Base-by-base conservation (phyloP, 345 rosid genomes). In the Arabis hirsuta region DNA sequence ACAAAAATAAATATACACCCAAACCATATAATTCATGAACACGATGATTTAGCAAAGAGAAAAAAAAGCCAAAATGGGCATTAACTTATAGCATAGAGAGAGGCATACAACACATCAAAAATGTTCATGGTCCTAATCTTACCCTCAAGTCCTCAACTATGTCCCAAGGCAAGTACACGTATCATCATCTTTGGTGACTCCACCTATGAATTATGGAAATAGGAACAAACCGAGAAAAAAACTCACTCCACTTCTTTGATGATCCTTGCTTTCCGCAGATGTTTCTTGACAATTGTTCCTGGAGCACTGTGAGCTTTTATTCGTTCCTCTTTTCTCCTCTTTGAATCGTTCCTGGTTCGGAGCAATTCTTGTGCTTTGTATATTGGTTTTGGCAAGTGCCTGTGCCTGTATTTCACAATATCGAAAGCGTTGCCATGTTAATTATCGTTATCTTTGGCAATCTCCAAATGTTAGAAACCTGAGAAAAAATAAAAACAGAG, bases 231-330 rank as follows among this genome's bases (percentile, higher is more conserved):
- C 6, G 24, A 39, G 16, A 46, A 22, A 42, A 58, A 54, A 54
- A 64, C 50, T 87, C 80, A 96, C 71, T 92, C 95, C 50, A 86
- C 77, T 81, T 90, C 97, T 76, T 83, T 84, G 69, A 92, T 82
- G 82, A 92, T 87, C 76, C 88, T 92, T 61, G 86, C 83, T 77
- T 81, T 80, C 6, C 97, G 94, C 48, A 85, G 39, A 8, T 92
- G 89, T 73, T 77, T 41, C 3, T 83, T 71, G 8, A 80, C 76
- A 19, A 82, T 44, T 59, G 86, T 83, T 77, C 99, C 98, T 2
- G 90, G 90, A 55, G 98, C 90, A 77, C 96, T 92, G 72, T 90
- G 97, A 52, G 95, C 97, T 83, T 82, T 96, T 70, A 88, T 84
- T 67, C 88, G 85, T n/a, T 84, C 88, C 16, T 83, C 89, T 83